phyloP scores from a whole-genome alignment of 2,329 filamentous ascomycete genomes.

The Claviceps quebecensis region DNA sequence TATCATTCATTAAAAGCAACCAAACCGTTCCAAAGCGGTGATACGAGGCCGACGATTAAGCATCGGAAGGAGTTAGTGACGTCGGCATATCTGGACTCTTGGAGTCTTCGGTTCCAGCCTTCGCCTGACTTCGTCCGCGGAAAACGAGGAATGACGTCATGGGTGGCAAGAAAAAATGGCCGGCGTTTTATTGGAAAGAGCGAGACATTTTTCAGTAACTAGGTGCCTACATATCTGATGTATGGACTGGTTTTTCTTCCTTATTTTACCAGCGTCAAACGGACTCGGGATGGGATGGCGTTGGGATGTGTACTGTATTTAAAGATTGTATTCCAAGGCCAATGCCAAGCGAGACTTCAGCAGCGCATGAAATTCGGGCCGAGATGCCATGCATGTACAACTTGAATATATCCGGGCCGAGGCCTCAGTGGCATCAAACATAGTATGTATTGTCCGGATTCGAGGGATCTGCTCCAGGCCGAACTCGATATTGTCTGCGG shows the following conservation, averaged over 20 bases:
- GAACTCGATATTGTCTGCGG: no score
- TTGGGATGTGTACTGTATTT: background rate
- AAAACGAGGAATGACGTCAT: background rate
- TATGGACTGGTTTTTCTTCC: background rate
- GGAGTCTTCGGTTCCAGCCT: no score
- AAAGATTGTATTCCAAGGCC: background rate
- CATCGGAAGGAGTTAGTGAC: background rate
- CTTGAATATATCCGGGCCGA: no score
- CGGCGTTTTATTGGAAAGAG: slow-evolving; percentile 1
- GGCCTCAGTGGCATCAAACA: no score
- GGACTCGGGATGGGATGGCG: background rate
- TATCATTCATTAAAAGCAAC: background rate
- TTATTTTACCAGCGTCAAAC: background rate
- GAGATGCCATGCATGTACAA: background rate
- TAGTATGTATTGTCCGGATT: no score
- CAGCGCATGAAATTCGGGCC: background rate
- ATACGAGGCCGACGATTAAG: background rate
- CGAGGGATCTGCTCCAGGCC: no score
- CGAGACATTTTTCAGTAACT: background rate
- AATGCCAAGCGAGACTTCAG: background rate
- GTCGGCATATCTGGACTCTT: no score
- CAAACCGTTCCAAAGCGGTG: background rate
- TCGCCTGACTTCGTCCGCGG: background rate
- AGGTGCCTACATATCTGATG: background rate
- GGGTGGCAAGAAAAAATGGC: background rate